Conservation (phyloP, 768 basidiomycete species). For the Tricholoma matsutake region DNA sequence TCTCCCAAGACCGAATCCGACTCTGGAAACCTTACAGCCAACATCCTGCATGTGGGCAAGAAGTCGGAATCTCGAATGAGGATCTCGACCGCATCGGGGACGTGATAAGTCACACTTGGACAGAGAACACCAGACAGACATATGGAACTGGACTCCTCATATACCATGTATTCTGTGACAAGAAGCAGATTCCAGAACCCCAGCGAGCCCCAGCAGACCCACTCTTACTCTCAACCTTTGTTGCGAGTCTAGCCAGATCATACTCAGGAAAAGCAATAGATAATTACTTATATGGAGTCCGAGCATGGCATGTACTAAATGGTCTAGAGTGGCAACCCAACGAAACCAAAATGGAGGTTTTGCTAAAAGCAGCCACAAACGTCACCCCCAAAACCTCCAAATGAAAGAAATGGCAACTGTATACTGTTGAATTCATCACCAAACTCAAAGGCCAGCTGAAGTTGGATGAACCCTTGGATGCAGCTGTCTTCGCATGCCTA, state of each 20-base stretch:
- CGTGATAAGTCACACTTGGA: not conserved
- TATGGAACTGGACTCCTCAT: conserved; percentile 22
- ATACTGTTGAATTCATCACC: conserved; percentile 23
- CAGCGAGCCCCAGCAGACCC: conserved; percentile 24
- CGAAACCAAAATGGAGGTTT: conserved; percentile 19
- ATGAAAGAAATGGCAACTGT: conserved; percentile 26
- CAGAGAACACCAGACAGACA: too few species aligned
- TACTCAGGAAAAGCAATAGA: conserved; percentile 8
- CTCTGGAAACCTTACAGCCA: conserved; percentile 29
- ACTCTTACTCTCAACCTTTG: conserved; percentile 26
- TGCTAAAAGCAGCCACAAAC: conserved; percentile 27
- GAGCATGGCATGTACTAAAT: conserved; percentile 48
- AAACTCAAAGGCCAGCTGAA: conserved; percentile 20
- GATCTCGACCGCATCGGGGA: conserved; percentile 15
- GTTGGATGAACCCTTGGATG: conserved; percentile 26
- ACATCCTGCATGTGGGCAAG: not conserved
- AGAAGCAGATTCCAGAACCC: conserved; percentile 25
- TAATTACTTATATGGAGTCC: conserved; percentile 38
- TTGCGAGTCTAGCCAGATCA: conserved; percentile 27
- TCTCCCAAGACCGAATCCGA: conserved; percentile 19
- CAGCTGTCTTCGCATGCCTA: conserved; percentile 36
- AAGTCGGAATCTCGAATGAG: too few species aligned
- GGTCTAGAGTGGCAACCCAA: conserved; percentile 29
- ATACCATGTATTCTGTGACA: conserved; percentile 41
- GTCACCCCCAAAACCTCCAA: conserved; percentile 30